A percentile compares a stretch with the other conserved stretches of the same genome.
phyloP scores from a whole-genome alignment of 192 early-diverging fungal genomes.

The Lobosporangium transversale region DNA sequence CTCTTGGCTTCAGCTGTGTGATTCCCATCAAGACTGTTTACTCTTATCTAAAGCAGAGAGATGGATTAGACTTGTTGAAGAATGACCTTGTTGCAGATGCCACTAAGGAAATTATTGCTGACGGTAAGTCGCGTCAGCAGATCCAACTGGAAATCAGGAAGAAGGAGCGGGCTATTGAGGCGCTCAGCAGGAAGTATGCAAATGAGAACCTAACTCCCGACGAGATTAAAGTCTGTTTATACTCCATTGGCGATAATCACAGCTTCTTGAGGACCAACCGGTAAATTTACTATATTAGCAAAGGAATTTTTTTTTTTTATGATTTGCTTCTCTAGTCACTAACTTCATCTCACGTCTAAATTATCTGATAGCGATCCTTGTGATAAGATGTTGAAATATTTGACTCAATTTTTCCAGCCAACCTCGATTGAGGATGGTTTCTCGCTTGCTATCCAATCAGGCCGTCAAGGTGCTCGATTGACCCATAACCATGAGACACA shows the following conservation, averaged over 20 bases:
- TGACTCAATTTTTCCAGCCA: slow-evolving; percentile 78
- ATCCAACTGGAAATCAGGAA: slow-evolving; percentile 87
- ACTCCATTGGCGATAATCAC: slow-evolving; percentile 98
- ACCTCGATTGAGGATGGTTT: slow-evolving; percentile 65
- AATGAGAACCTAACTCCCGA: slow-evolving; percentile 64
- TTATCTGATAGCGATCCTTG: slow-evolving; percentile 83
- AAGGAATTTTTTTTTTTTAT: neutral
- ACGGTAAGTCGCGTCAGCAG: slow-evolving; percentile 70
- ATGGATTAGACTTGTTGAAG: slow-evolving; percentile 73
- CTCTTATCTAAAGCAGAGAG: slow-evolving; percentile 72
- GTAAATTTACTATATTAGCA: slow-evolving; percentile 41
- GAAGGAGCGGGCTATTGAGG: slow-evolving; percentile 94
- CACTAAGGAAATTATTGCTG: slow-evolving; percentile 75
- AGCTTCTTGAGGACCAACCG: slow-evolving; percentile 86
- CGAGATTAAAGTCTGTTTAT: slow-evolving; percentile 85
- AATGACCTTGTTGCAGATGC: slow-evolving; percentile 83
- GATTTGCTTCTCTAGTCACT: too few relatives aligned
- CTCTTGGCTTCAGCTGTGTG: slow-evolving; percentile 84
- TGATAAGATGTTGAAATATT: slow-evolving; percentile 86
- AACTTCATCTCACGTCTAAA: neutral
- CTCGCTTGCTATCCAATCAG: slow-evolving; percentile 87
- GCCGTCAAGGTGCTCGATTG: slow-evolving; percentile 85
- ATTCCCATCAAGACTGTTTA: slow-evolving; percentile 93
- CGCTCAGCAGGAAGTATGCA: slow-evolving; percentile 83
- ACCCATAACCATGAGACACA: slow-evolving; percentile 94